Evolutionary conservation across 2,329 filamentous ascomycete genomes (phyloP).

Genomic region (Xylaria hypoxylon): DNA sequence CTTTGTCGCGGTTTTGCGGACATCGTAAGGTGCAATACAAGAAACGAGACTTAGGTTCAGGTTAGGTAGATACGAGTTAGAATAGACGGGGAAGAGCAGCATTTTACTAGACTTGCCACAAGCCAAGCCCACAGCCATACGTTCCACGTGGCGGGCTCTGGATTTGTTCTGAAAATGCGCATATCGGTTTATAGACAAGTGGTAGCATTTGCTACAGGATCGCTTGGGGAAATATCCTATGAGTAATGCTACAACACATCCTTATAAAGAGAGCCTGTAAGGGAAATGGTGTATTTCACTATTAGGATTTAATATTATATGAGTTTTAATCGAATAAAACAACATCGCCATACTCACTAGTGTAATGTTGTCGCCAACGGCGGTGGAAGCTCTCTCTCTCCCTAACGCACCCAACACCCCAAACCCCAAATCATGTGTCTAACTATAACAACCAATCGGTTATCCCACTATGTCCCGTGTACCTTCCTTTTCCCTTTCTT

Average conservation of each 20-base stretch:
- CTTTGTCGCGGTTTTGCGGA: not conserved
- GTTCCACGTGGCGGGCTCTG: slow-evolving; percentile 34
- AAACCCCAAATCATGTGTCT: no score
- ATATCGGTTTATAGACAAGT: not conserved
- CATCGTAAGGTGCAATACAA: not conserved
- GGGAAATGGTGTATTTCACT: no score
- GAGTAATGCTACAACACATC: not conserved
- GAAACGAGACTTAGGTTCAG: not conserved
- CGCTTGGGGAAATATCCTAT: not conserved
- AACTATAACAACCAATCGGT: no score
- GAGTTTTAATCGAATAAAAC: no score
- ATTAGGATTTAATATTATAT: no score
- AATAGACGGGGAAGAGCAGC: slow-evolving; percentile 11
- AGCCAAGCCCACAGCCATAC: slow-evolving; percentile 19
- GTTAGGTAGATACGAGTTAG: slow-evolving; percentile 14
- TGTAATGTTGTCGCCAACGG: no score
- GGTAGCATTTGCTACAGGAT: slow-evolving; percentile 12
- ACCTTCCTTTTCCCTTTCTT: no score
- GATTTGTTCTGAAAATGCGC: not conserved
- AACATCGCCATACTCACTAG: no score
- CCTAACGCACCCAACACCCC: no score
- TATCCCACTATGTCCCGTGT: no score
- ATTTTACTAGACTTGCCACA: slow-evolving; percentile 14
- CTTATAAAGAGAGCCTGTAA: no score
- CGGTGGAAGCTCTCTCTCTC: no score